Evolutionary conservation across 768 basidiomycete genomes (phyloP).

Genomic region (Heimioporus sp.): DNA sequence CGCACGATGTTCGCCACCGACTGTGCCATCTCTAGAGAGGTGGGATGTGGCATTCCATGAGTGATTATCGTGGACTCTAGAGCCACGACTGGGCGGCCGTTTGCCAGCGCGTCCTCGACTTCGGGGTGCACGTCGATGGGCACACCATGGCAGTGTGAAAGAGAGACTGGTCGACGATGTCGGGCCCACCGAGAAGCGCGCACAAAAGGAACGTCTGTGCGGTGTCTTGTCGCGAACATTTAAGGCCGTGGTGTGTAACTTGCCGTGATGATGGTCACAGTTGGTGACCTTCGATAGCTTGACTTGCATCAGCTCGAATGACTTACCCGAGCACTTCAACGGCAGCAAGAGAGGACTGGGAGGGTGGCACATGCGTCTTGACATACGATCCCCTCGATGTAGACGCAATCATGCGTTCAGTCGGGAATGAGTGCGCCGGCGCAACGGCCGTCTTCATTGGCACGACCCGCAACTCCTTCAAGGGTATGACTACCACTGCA

Average conservation of each 20-base stretch:
- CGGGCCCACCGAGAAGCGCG: conserved; percentile 4
- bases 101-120: conserved; percentile 73
- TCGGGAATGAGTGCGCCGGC: conserved; percentile 63
- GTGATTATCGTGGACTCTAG: conserved; percentile 92
- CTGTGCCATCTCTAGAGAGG: conserved; percentile 66
- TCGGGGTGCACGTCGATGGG: conserved; percentile 79
- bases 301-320: conserved; percentile 11
- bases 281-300: neutral
- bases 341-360: conserved; percentile 24
- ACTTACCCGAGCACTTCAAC: conserved; percentile 24
- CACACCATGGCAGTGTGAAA: conserved; percentile 5
- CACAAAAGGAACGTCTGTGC: neutral
- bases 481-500: conserved; percentile 46
- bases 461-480: conserved; percentile 82
- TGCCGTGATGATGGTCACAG: neutral
- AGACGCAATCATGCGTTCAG: conserved; percentile 55
- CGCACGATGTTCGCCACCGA: too few species aligned
- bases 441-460: conserved; percentile 79
- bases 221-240: conserved; percentile 16
- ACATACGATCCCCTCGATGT: conserved; percentile 60
- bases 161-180: conserved; percentile 3
- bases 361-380: conserved; percentile 42
- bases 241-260: neutral
- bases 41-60: conserved; percentile 86
- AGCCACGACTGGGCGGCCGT: conserved; percentile 73